Conservation (phyloP, 192 early-diverging fungal species). For the Tieghemiomyces parasiticus region DNA sequence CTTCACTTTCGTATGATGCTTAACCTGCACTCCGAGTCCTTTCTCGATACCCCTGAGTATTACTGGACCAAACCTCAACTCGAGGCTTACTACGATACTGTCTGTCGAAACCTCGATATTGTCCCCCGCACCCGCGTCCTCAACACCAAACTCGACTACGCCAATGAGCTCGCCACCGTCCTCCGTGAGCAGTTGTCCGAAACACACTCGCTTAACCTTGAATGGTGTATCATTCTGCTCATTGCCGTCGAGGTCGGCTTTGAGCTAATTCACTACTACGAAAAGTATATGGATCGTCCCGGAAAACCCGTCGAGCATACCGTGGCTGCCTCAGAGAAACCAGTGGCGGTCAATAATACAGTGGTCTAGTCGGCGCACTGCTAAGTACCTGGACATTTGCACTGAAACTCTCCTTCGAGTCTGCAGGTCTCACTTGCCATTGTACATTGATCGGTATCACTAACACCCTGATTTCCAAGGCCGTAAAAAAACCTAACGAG, state of each 20-base stretch:
- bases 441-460: too few relatives aligned
- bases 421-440: too few relatives aligned
- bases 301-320: too few relatives aligned
- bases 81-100: slow-evolving; percentile 31
- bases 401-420: too few relatives aligned
- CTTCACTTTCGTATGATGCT: slow-evolving; percentile 31
- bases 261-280: slow-evolving; percentile 14
- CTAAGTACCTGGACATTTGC: too few relatives aligned
- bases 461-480: too few relatives aligned
- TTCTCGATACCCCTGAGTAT: slow-evolving; percentile 44
- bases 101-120: slow-evolving; percentile 37
- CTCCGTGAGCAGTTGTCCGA: slow-evolving; percentile 36
- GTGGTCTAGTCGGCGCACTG: too few relatives aligned
- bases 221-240: slow-evolving; percentile 22
- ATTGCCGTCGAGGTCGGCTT: slow-evolving; percentile 18
- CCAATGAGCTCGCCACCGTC: slow-evolving; percentile 40
- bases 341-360: too few relatives aligned
- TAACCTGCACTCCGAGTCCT: slow-evolving; percentile 36
- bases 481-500: too few relatives aligned
- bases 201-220: slow-evolving; percentile 28
- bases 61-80: slow-evolving; percentile 34
- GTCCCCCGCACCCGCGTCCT: slow-evolving; percentile 34
- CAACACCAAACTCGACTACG: slow-evolving; percentile 54
- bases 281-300: slow-evolving; percentile 4
- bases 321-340: too few relatives aligned